Conservation (phyloP, 2,329 filamentous ascomycete species). For the Sporothrix variecibatus region DNA sequence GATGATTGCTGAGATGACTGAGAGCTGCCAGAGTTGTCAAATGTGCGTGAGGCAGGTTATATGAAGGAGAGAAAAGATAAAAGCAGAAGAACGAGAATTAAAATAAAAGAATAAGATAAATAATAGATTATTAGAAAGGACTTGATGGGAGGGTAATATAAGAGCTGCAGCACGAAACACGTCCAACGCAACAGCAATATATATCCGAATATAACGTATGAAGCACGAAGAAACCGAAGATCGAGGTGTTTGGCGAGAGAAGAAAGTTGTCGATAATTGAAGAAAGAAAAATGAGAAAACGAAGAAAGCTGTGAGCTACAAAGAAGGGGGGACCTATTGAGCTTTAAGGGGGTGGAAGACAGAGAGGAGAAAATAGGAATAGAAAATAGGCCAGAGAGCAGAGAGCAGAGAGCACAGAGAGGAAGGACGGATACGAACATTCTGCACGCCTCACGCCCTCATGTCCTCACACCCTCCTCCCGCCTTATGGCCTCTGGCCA, state of each 20-base stretch:
- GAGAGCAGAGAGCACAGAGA: no score
- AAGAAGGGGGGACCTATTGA: not conserved
- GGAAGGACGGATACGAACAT: not conserved
- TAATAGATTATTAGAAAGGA: not conserved
- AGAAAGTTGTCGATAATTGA: not conserved
- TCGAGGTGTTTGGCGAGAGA: not conserved
- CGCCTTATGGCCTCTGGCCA: not conserved
- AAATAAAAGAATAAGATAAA: not conserved
- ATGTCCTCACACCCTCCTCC: not conserved
- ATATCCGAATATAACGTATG: not conserved
- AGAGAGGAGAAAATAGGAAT: not conserved
- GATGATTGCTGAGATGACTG: not conserved
- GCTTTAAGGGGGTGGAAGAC: slow-evolving; percentile 3
- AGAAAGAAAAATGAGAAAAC: not conserved
- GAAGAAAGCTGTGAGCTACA: not conserved
- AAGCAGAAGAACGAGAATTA: not conserved
- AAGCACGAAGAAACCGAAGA: not conserved
- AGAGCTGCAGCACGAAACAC: not conserved
- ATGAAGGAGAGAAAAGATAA: not conserved
- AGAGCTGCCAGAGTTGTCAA: not conserved
- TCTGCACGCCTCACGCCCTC: not conserved
- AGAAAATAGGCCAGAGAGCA: not conserved
- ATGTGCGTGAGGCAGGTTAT: not conserved
- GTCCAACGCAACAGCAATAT: slow-evolving; percentile 10
- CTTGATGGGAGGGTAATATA: slow-evolving; percentile 2